Conservation (phyloP, 148 eudicot genomes). For the Linanthus parryae region DNA sequence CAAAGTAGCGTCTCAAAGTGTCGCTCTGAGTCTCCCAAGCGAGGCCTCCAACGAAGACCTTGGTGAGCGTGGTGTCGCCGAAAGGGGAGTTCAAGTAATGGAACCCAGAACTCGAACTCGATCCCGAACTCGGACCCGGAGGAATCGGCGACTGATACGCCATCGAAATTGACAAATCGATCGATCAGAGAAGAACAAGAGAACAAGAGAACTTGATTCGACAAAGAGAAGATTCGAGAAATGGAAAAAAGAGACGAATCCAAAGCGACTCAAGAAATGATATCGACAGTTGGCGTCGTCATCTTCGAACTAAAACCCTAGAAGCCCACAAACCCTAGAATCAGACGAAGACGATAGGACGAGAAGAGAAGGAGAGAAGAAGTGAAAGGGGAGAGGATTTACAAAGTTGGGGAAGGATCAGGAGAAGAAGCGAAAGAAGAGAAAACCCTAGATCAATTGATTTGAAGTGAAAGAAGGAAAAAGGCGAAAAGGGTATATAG, state of each 20-base stretch:
- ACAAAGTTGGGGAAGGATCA: background rate
- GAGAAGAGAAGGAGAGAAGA: too few species aligned
- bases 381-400: background rate
- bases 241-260: constrained; percentile 1
- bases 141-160: constrained; percentile 51
- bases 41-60: constrained; percentile 90
- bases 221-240: background rate
- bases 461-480: constrained; percentile 16
- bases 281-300: constrained; percentile 13
- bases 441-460: constrained; percentile 20
- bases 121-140: constrained; percentile 49
- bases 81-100: constrained; percentile 54
- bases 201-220: background rate
- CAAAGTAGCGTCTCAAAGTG: constrained; percentile 64
- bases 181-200: background rate
- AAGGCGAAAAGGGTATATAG: constrained; percentile 19
- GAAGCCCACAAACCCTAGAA: constrained; percentile 10
- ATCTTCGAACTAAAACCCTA: constrained; percentile 19
- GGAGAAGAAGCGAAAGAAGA: background rate
- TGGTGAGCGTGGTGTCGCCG: constrained; percentile 86
- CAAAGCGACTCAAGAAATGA: constrained; percentile 3
- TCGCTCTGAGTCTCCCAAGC: constrained; percentile 98
- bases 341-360: too few species aligned
- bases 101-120: constrained; percentile 53
- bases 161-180: constrained; percentile 15